Percentiles rank a stretch among this genome's conserved stretches.
Evolutionary conservation across 805 yeast genomes (phyloP).

Genomic region (Suhomyces sp.): DNA sequence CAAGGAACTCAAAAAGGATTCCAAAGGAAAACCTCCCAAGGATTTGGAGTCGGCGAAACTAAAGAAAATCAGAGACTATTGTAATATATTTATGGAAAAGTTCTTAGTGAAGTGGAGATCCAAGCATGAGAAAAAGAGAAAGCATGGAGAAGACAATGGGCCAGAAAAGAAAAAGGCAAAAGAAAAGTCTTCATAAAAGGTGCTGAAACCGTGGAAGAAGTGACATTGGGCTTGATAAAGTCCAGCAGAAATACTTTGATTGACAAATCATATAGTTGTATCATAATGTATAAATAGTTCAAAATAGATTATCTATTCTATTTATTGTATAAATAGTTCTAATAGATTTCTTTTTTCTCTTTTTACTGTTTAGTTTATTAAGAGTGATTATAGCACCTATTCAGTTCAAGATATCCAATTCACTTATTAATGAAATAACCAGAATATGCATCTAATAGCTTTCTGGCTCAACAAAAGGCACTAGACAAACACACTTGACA

Average conservation of each 20-base stretch:
- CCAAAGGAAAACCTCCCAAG: conserved; percentile 44
- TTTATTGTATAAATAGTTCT: background rate
- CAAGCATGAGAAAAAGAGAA: conserved; percentile 27
- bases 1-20: conserved; percentile 60
- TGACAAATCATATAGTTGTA: background rate
- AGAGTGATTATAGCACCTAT: too few species aligned
- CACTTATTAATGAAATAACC: too few species aligned
- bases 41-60: conserved; percentile 64
- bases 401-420: too few species aligned
- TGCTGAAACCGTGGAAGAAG: too few species aligned
- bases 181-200: too few species aligned
- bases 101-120: conserved; percentile 47
- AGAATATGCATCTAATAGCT: too few species aligned
- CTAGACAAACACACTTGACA: too few species aligned
- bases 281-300: background rate
- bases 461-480: too few species aligned
- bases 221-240: too few species aligned
- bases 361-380: background rate
- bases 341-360: background rate
- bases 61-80: conserved; percentile 65
- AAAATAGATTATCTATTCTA: background rate
- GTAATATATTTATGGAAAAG: conserved; percentile 64
- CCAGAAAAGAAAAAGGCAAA: conserved; percentile 2
- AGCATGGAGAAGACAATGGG: conserved; percentile 2
- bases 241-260: background rate